Conservation (phyloP, 441 rosid genomes). For the Francoa sonchifolia region DNA sequence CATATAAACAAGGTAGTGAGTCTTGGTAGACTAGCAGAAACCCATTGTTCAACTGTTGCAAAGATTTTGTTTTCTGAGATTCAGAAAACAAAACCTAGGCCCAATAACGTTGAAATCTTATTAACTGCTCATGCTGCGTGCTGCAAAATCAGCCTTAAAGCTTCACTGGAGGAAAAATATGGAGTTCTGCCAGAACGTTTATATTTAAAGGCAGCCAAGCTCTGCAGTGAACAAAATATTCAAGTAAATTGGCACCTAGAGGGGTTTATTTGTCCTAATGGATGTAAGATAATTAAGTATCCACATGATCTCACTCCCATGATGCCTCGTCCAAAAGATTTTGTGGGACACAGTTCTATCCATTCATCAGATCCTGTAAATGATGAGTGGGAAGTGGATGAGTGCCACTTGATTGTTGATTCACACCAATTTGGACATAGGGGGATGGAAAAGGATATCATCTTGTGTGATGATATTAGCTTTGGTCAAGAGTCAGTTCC, state of each 20-base stretch:
- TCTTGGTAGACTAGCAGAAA: slow-evolving; percentile 46
- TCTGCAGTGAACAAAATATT: slow-evolving; percentile 82
- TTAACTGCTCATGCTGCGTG: slow-evolving; percentile 76
- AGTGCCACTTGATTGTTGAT: slow-evolving; percentile 69
- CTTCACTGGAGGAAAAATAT: slow-evolving; percentile 58
- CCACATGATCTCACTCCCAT: slow-evolving; percentile 24
- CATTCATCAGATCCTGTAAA: slow-evolving; percentile 20
- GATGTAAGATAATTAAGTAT: slow-evolving; percentile 55
- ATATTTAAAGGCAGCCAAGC: slow-evolving; percentile 88
- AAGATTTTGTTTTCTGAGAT: slow-evolving; percentile 50
- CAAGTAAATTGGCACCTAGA: slow-evolving; percentile 81
- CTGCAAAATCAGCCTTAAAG: slow-evolving; percentile 75
- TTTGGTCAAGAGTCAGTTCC: slow-evolving; percentile 71
- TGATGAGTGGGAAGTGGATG: slow-evolving; percentile 61
- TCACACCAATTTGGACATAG: slow-evolving; percentile 40
- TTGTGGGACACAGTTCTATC: slow-evolving; percentile 11
- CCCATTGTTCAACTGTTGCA: slow-evolving; percentile 65
- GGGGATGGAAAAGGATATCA: slow-evolving; percentile 27
- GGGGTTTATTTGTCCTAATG: slow-evolving; percentile 68
- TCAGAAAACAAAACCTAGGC: slow-evolving; percentile 78
- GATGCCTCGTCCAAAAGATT: slow-evolving; percentile 30
- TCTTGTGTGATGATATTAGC: slow-evolving; percentile 79
- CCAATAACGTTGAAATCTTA: slow-evolving; percentile 70
- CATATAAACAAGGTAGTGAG: slow-evolving; percentile 21
- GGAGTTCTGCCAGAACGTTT: slow-evolving; percentile 65